Conservation (phyloP, 2,329 filamentous ascomycete genomes). For the Cladophialophora exuberans region DNA sequence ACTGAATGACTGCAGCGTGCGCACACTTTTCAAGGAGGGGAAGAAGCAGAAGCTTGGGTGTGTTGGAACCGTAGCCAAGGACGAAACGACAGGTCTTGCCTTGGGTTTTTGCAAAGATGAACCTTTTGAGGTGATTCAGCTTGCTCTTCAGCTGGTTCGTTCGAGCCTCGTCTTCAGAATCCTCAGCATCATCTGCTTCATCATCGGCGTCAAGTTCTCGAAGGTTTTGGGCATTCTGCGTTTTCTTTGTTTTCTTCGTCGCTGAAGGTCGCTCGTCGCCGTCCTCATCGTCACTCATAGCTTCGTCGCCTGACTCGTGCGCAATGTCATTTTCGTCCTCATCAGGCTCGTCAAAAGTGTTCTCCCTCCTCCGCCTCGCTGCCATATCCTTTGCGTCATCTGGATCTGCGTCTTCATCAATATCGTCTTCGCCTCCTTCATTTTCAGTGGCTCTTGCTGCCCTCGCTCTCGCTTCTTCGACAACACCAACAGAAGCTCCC, state of each 20-base stretch:
- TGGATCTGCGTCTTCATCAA: conserved; percentile 76
- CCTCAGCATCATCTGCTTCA: conserved; percentile 37
- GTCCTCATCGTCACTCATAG: conserved; percentile 27
- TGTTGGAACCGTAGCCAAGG: conserved; percentile 76
- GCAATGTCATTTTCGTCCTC: conserved; percentile 79
- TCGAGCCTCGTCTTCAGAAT: conserved; percentile 54
- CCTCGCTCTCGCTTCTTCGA: conserved; percentile 53
- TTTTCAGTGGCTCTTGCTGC: conserved; percentile 53
- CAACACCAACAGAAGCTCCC: conserved; percentile 62
- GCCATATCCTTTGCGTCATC: conserved; percentile 64
- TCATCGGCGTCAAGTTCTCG: conserved; percentile 32
- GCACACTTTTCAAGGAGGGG: conserved; percentile 83
- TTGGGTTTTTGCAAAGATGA: conserved; percentile 75
- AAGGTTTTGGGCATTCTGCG: conserved; percentile 23
- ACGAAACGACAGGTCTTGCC: conserved; percentile 80
- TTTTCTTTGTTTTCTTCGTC: conserved; percentile 14
- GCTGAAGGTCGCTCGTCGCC: conserved; percentile 7
- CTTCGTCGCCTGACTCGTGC: conserved; percentile 49
- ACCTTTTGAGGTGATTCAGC: conserved; percentile 70
- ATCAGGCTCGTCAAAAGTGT: conserved; percentile 83
- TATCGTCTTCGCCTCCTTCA: conserved; percentile 56
- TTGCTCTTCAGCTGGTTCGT: conserved; percentile 67
- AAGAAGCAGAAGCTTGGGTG: conserved; percentile 91
- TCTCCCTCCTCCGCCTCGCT: conserved; percentile 70
- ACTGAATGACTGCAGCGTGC: conserved; percentile 79